Base-by-base conservation (phyloP, 2,329 filamentous ascomycete species). In the Aspergillus bombycis region DNA sequence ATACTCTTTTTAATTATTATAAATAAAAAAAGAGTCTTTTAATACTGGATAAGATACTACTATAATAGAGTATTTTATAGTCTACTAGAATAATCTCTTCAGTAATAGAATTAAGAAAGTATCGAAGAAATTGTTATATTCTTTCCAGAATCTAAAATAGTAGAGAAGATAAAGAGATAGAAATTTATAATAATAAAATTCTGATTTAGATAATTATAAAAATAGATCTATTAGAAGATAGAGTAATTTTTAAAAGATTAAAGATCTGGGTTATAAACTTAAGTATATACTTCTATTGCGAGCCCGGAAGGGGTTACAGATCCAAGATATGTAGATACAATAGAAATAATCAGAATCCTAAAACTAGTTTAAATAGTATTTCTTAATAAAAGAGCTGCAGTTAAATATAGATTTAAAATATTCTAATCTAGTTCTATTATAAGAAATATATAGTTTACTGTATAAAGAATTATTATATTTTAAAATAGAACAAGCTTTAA, bases 1-100 rank as follows among this genome's bases (percentile, higher is more conserved):
- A 62, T 28, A 30, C 30, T 21, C 57, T 19, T 32, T 62, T 62
- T 8, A 50, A 62, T 28, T n/a, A 56, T 36, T 59, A 56, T 19
- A 62, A 41, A 10, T 56, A 48, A 28, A 56, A 62, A 45, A 48
- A 48, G 26, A 62, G 60, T 30, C 55, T 53, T 43, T 62, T 48
- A 28, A 62, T 58, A 10, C 43, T 58, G 16, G 60, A 62, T n/a
- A 48, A 54, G 34, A 50, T 62, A 21, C 48, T 38, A 23, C 61
- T 41, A 56, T 62, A 45, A 26, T 57, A 38, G 12, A 58, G 61
- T 26, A 62, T 46, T 55, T 59, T 41, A 23, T 62, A 36, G 46
- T 62, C 61, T 28, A 55, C 38, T 14, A 57, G 56, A 11, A 57
- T 59, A 23, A 62, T 62, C 41, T 62, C 61, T 50, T 62, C 56